Evolutionary conservation across 2,329 filamentous ascomycete species (phyloP).

Genomic region (Lizonia empirigonia): DNA sequence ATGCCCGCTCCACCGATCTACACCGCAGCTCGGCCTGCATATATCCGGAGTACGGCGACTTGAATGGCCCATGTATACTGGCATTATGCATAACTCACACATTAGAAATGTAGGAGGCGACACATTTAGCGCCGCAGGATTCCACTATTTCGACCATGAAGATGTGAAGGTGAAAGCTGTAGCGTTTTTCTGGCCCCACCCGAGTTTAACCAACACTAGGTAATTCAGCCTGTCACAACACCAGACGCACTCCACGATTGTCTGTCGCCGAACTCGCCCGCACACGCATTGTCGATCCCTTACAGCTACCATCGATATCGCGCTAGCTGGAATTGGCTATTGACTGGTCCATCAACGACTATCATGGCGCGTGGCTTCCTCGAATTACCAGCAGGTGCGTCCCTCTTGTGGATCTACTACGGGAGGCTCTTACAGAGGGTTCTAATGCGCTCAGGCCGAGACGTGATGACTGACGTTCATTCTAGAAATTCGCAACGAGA

Average conservation of each 20-base stretch:
- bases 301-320: background rate
- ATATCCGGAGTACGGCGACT: background rate
- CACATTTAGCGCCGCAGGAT: no score
- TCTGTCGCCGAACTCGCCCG: constrained; percentile 4
- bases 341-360: background rate
- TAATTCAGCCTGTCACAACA: background rate
- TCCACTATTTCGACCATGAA: no score
- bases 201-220: background rate
- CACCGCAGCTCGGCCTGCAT: background rate
- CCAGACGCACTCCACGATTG: background rate
- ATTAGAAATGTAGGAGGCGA: no score
- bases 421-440: no score
- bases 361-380: background rate
- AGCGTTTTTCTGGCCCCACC: no score
- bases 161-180: background rate
- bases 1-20: constrained; percentile 5
- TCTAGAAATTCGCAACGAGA: background rate
- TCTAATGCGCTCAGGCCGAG: background rate
- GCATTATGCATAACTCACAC: no score
- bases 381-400: background rate
- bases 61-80: no score
- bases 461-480: background rate
- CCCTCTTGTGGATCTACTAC: background rate
- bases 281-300: background rate
- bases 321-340: background rate